These are phyloP conservation scores for Asterochloris erici DNA, from an alignment of 139 green algal species.

Conservation along the genomic window DNA sequence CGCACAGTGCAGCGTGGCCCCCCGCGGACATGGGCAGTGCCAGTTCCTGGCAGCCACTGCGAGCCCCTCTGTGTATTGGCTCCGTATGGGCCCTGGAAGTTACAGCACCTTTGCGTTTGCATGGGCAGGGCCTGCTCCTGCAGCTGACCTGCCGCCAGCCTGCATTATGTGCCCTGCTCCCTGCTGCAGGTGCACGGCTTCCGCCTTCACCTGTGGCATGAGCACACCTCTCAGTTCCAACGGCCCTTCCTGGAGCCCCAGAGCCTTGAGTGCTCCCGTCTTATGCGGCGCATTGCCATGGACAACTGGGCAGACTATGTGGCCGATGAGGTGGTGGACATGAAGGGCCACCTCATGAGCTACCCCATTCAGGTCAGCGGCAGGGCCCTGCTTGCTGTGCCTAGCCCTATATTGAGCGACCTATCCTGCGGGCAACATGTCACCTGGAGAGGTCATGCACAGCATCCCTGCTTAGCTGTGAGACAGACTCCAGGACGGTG, in stretches of 20 bases:
- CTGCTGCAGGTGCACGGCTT: conserved; percentile 44
- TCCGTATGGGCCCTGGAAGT: no score
- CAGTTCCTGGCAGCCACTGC: no score
- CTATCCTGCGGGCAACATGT: neutral
- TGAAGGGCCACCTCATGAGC: conserved; percentile 37
- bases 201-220: conserved; percentile 40
- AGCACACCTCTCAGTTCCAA: conserved; percentile 27
- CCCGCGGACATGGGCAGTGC: no score
- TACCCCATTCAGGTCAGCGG: conserved; percentile 26
- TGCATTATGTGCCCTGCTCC: no score
- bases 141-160: no score
- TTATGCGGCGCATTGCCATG: conserved; percentile 7
- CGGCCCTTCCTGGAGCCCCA: conserved; percentile 17
- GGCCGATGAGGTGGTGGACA: conserved; percentile 21
- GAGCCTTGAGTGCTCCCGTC: conserved; percentile 23
- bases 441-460: neutral
- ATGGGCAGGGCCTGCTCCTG: no score
- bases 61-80: no score
- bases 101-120: no score
- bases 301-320: conserved; percentile 28
- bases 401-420: no score
- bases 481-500: neutral
- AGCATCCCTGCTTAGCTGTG: neutral
- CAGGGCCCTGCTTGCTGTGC: neutral
- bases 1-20: no score